Percentiles rank a stretch among this genome's conserved stretches.
Evolutionary conservation across 306 rosid genomes (phyloP).

Genomic region (Quillaja saponaria): DNA sequence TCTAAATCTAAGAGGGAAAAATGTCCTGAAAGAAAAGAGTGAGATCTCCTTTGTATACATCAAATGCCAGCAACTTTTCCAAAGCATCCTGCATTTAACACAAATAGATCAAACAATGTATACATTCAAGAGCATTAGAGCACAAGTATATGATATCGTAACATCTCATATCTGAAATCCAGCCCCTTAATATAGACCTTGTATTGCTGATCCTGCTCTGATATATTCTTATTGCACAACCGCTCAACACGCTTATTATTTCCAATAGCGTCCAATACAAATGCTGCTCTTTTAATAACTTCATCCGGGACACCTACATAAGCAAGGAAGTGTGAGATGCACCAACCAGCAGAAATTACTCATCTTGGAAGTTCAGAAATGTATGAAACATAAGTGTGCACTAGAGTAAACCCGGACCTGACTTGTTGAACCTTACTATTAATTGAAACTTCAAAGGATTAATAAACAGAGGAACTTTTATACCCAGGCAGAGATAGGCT

Average conservation of each 20-base stretch:
- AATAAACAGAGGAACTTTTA: too few relatives aligned
- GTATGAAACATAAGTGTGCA: too few relatives aligned
- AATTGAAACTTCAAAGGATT: too few relatives aligned
- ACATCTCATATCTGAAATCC: conserved; percentile 23
- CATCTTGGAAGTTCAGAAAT: too few relatives aligned
- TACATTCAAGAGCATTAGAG: too few relatives aligned
- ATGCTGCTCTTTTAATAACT: conserved; percentile 76
- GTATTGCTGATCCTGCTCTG: conserved; percentile 61
- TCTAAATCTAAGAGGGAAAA: too few relatives aligned
- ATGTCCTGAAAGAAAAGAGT: conserved; percentile 60
- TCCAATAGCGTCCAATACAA: conserved; percentile 64
- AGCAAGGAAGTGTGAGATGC: conserved; percentile 4
- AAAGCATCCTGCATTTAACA: conserved; percentile 61
- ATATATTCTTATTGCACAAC: conserved; percentile 56
- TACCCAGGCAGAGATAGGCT: too few relatives aligned
- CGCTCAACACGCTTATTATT: conserved; percentile 58
- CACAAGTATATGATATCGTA: conserved; percentile 18
- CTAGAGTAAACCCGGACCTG: too few relatives aligned
- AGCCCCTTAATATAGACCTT: conserved; percentile 49
- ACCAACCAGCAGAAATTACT: too few relatives aligned
- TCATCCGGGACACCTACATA: conserved; percentile 72
- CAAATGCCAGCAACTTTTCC: conserved; percentile 73
- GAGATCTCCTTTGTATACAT: conserved; percentile 57
- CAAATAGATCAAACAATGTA: not conserved
- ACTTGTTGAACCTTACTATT: too few relatives aligned